These are phyloP conservation scores for Solanum habrochaites DNA, from an alignment of 257 asterid species.

Conservation along the genomic window DNA sequence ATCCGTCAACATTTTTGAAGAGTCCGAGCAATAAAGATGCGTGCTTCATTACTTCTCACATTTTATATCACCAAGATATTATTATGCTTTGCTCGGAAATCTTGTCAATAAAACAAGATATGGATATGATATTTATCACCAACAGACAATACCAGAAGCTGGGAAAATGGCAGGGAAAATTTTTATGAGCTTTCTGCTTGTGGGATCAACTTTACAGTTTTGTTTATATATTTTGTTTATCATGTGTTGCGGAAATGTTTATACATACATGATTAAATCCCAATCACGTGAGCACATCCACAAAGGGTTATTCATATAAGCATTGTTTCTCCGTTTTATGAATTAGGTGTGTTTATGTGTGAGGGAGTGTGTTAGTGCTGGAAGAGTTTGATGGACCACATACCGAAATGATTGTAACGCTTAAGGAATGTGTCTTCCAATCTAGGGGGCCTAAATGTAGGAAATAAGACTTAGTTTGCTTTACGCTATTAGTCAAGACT, in stretches of 20 bases:
- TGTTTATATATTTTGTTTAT: background rate
- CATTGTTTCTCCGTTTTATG: background rate
- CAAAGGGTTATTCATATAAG: background rate
- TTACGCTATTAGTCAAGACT: background rate
- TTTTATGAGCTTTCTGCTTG: background rate
- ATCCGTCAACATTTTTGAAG: background rate
- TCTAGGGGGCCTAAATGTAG: background rate
- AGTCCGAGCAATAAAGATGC: background rate
- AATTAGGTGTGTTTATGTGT: background rate
- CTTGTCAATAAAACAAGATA: background rate
- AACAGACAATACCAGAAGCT: background rate
- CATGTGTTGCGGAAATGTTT: too few relatives aligned
- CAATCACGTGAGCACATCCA: background rate
- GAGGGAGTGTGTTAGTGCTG: background rate
- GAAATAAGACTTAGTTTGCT: background rate
- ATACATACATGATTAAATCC: too few relatives aligned
- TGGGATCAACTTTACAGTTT: background rate
- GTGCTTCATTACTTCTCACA: background rate
- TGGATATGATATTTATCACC: background rate
- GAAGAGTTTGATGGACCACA: background rate
- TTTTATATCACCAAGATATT: background rate
- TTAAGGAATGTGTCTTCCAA: background rate
- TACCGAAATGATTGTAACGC: background rate
- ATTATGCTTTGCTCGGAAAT: background rate
- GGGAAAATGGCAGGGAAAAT: background rate